Conservation (phyloP, 2,329 filamentous ascomycete species). For the Xylariaceae sp. region DNA sequence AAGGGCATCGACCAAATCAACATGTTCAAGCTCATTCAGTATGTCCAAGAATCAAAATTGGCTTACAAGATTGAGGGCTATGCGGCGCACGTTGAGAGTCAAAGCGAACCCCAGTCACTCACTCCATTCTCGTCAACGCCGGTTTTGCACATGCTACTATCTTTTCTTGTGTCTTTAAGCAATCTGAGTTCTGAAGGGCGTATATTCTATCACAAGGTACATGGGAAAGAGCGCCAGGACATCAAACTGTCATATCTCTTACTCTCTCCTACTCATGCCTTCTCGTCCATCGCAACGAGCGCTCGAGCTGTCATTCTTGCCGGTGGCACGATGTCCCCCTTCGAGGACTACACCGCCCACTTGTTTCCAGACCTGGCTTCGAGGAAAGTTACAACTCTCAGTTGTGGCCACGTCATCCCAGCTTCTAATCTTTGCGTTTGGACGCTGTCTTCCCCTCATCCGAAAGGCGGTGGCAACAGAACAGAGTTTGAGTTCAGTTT, state of each 20-base stretch:
- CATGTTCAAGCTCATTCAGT: conserved; percentile 83
- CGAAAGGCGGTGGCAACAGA: conserved; percentile 31
- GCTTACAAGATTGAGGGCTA: conserved; percentile 96
- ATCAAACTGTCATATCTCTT: conserved; percentile 82
- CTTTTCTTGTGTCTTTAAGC: conserved; percentile 79
- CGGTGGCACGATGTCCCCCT: conserved; percentile 97
- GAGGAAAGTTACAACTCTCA: conserved; percentile 75
- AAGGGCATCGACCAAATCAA: conserved; percentile 97
- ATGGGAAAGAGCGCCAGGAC: conserved; percentile 45
- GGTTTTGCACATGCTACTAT: conserved; percentile 60
- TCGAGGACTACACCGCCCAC: conserved; percentile 86
- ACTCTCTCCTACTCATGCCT: conserved; percentile 89
- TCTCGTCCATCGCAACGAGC: conserved; percentile 83
- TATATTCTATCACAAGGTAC: conserved; percentile 65
- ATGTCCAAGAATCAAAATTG: conserved; percentile 89
- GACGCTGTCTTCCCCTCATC: conserved; percentile 61
- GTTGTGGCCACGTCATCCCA: conserved; percentile 94
- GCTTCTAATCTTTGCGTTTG: conserved; percentile 79
- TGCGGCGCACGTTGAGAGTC: conserved; percentile 63
- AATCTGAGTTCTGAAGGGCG: conserved; percentile 78
- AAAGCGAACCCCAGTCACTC: conserved; percentile 38
- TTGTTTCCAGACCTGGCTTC: conserved; percentile 77
- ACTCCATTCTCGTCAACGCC: conserved; percentile 52
- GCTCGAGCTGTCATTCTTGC: conserved; percentile 88
- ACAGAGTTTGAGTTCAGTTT: conserved; percentile 84